phyloP scores from a whole-genome alignment of 1,284 basidiomycete genomes.

The Microbotryum silenes-acaulis region DNA sequence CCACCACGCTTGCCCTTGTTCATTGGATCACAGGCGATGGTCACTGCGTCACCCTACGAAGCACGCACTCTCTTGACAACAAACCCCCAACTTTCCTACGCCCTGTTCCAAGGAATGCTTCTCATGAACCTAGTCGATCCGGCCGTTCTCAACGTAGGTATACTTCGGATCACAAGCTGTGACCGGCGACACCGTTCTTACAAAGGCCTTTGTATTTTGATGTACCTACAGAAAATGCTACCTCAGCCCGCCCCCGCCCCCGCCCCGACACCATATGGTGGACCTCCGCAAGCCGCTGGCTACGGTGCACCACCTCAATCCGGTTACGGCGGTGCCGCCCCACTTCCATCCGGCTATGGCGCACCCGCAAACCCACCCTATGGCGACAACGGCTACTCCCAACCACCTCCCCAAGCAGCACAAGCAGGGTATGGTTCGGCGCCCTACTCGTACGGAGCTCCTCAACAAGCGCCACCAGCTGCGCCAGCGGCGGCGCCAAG shows the following conservation, averaged over 20 bases:
- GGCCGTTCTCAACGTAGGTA: conserved; percentile 58
- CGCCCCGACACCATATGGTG: conserved; percentile 4
- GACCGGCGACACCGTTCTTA: background rate
- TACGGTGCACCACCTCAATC: conserved; percentile 12
- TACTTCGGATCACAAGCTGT: background rate
- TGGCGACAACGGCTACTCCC: background rate
- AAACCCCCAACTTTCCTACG: conserved; percentile 91
- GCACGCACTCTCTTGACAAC: conserved; percentile 68
- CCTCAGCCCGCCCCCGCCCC: conserved; percentile 33
- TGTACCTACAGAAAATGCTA: conserved; percentile 52
- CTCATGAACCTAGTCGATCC: conserved; percentile 92
- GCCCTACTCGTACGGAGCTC: background rate
- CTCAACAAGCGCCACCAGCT: conserved; percentile 7
- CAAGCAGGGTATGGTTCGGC: conserved; percentile 14
- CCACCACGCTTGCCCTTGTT: background rate
- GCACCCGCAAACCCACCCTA: background rate
- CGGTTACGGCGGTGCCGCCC: conserved; percentile 10
- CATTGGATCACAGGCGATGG: conserved; percentile 58
- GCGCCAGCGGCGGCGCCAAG: conserved; percentile 32
- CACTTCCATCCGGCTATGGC: conserved; percentile 6
- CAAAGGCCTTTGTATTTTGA: background rate
- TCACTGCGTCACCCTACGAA: conserved; percentile 83
- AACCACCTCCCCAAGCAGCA: conserved; percentile 22
- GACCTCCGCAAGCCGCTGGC: background rate
- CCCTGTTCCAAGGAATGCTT: conserved; percentile 89